These are phyloP conservation scores for Phaeosphaeriaceae sp. DNA, from an alignment of 2,329 filamentous ascomycete genomes.

Conservation along the genomic window DNA sequence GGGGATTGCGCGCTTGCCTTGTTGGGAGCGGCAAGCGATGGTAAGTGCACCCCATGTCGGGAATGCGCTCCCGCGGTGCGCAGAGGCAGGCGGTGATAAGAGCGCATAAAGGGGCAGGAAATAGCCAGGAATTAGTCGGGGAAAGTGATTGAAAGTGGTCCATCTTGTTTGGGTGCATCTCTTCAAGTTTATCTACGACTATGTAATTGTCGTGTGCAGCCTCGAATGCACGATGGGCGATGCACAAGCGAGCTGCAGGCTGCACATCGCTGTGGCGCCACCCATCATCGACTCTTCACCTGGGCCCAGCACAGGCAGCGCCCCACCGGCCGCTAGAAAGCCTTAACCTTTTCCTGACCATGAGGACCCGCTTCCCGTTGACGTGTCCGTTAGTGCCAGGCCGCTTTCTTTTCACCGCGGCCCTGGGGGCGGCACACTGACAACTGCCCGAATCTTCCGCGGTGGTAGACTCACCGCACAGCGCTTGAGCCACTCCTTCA, in stretches of 20 bases:
- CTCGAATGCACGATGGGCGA: neutral
- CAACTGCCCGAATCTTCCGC: slow-evolving; percentile 9
- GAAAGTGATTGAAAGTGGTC: no score
- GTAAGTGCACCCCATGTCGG: slow-evolving; percentile 8
- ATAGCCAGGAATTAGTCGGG: no score
- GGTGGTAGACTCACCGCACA: slow-evolving; percentile 27
- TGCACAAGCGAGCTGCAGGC: slow-evolving; percentile 12
- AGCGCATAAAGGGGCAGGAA: neutral
- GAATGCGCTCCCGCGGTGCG: slow-evolving; percentile 23
- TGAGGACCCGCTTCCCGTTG: slow-evolving; percentile 32
- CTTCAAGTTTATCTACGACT: no score
- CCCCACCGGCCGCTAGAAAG: slow-evolving; percentile 24
- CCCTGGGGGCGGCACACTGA: slow-evolving; percentile 26
- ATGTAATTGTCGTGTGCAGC: neutral
- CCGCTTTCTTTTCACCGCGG: slow-evolving; percentile 24
- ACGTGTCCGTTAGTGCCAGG: slow-evolving; percentile 39
- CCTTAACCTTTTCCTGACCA: slow-evolving; percentile 22
- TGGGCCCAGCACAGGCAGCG: neutral
- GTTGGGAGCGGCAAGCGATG: slow-evolving; percentile 36
- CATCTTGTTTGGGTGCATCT: no score
- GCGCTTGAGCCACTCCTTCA: slow-evolving; percentile 1
- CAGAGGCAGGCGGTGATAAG: slow-evolving; percentile 12
- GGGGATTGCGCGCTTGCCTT: slow-evolving; percentile 28
- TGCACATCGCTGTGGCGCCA: slow-evolving; percentile 8
- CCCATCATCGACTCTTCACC: slow-evolving; percentile 13